A percentile compares a stretch with the other conserved stretches of the same genome.
Evolutionary conservation across 805 yeast species (phyloP).

Genomic region (Metschnikowia kofuensis): DNA sequence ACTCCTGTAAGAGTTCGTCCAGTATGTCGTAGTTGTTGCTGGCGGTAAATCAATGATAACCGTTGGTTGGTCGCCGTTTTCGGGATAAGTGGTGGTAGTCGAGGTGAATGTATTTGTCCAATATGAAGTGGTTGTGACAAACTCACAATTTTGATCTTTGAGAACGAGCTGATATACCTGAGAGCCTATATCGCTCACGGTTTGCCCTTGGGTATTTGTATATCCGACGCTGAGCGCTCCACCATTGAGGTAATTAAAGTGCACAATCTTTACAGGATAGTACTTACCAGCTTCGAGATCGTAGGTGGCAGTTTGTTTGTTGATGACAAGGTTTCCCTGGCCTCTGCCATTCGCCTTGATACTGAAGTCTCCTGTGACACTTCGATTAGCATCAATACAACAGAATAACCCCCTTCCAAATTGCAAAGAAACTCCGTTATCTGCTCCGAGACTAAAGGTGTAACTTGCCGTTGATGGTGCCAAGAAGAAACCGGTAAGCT

Average conservation of each 20-base stretch:
- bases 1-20: background rate
- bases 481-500: slow-evolving; percentile 2
- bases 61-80: background rate
- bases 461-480: background rate
- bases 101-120: background rate
- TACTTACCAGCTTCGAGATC: background rate
- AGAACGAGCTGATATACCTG: no score
- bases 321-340: no score
- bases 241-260: background rate
- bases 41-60: slow-evolving; percentile 1
- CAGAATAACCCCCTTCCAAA: background rate
- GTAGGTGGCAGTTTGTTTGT: background rate
- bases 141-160: background rate
- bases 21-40: background rate
- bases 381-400: background rate
- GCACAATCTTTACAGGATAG: slow-evolving; percentile 1
- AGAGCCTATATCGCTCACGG: no score
- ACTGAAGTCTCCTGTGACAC: background rate
- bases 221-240: no score
- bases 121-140: background rate
- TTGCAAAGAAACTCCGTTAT: slow-evolving; percentile 6
- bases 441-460: slow-evolving; percentile 8
- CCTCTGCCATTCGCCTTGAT: background rate
- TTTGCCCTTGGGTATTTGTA: no score
- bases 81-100: background rate